Base-by-base conservation (phyloP, 2,329 filamentous ascomycete genomes). In the Xylaria sp. region DNA sequence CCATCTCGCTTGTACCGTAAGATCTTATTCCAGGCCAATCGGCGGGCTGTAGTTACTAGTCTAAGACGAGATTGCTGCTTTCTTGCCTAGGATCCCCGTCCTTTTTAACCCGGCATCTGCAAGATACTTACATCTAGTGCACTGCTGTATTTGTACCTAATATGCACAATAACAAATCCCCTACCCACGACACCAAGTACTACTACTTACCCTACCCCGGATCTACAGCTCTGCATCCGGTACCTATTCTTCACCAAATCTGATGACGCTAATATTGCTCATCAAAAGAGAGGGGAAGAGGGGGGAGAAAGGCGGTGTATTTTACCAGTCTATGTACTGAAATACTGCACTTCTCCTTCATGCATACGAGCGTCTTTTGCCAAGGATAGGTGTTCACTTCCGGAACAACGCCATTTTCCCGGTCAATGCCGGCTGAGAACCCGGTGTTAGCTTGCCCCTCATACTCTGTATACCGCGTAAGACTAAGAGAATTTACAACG, bases 21-120 rank as follows among this genome's bases (percentile, higher is more conserved):
- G 55, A 58, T 62, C 47, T 61, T 42, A 57, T 61, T 67, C 58
- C 53, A 67, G 53, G 56, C 64, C 64, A 64, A 69, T 69, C 60
- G 64, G 68, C 59, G 60, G n/a, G 47, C 55, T 58, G 32, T 42
- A 53, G 42, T 47, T 21, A 19, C 51, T 36, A 51, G 48, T 45
- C 55, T 53, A 50, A 51, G 60, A 61, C 51, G 59, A 64, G 45
- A 69, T 60, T 45, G 59, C 57, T 59, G 50, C 51, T 63, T 63
- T 63, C 59, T 47, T 12, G 60, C 17, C 55, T 47, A 45, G 56
- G 64, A 34, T 32, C 54, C 55, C 55, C 55, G 47, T 61, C 59
- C 30, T 32, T 27, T 27, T 45, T 55, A 55, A 61, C 55, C 56
- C 64, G 59, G 56, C 67, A 61, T 30, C 65, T 66, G 48, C 42